Evolutionary conservation across 768 basidiomycete genomes (phyloP), one percentile per base, ranked within the genome.

Genomic region (Serendipita sp.): DNA sequence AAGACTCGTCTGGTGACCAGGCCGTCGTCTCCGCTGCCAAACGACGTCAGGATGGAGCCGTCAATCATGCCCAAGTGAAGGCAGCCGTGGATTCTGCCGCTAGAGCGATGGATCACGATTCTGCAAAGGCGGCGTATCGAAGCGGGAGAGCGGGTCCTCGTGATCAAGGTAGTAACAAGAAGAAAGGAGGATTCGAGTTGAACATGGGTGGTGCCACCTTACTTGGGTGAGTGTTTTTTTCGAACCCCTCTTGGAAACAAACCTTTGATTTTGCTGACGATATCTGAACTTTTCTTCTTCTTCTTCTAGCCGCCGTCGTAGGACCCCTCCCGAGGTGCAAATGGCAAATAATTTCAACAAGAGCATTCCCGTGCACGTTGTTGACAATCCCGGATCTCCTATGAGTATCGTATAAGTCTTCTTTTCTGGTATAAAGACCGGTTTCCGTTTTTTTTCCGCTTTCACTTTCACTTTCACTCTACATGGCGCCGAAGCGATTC

Each of bases 121-220:
- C 78, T 66, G 77, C 76, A 35, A 75, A 74, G 23, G 46, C n/a
- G 66, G 63, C 30, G 7, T 71, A 72, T 65, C 81, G 81, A 70
- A 86, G 84, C 44, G 86, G 86, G 1, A 79, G 86, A 41, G 87
- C 86, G 0, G 87, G 87, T n/a, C 77, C 78, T 65, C 75, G 86
- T n/a, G 87, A 88, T 73, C 8, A 77, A 72, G 44, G 63, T 23
- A 45, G 46, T 64, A 46, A 64, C 7, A 44, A 71, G 23, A 35
- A 71, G 11, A 41, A 41, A 41, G 41, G 23, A 23, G 71, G 71
- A 3, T 99, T 99, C 70, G 90, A 97, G 72, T 80, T 99, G 65
- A 88, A 92, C 71, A 75, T 99, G 63, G 83, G 88, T 69, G 84
- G 80, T 65, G 91, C 96, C 28, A 97, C 95, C 2, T 75, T 98